phyloP scores from a whole-genome alignment of 1,284 basidiomycete species.

The Puccinia coronata region DNA sequence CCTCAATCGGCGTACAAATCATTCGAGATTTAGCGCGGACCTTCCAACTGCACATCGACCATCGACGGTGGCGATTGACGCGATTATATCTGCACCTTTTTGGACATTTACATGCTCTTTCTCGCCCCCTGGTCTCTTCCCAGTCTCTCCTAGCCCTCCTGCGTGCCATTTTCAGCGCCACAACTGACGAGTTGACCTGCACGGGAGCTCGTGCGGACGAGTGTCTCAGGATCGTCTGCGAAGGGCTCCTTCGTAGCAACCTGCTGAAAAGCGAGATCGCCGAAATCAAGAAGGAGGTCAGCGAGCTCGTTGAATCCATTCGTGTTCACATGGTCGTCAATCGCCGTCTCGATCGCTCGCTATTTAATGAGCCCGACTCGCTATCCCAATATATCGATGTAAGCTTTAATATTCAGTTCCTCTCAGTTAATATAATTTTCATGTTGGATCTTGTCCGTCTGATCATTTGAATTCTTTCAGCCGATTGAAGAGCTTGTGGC shows the following conservation, averaged over 20 bases:
- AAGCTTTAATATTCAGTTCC: too few species aligned
- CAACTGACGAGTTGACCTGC: conserved; percentile 53
- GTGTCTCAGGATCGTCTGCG: conserved; percentile 54
- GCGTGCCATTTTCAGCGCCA: conserved; percentile 53
- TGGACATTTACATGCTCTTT: conserved; percentile 69
- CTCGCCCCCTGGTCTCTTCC: conserved; percentile 48
- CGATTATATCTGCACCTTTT: conserved; percentile 86
- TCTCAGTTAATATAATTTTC: too few species aligned
- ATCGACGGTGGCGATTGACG: conserved; percentile 81
- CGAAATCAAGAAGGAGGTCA: conserved; percentile 39
- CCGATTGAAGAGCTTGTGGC: conserved; percentile 48
- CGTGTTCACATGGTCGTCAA: conserved; percentile 38
- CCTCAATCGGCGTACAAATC: conserved; percentile 69
- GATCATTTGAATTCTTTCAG: not conserved
- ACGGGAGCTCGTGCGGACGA: conserved; percentile 55
- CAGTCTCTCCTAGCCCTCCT: conserved; percentile 51
- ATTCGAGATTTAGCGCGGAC: conserved; percentile 83
- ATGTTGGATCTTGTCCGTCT: not conserved
- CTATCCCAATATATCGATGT: conserved; percentile 31
- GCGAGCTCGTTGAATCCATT: conserved; percentile 38
- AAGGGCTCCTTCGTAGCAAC: conserved; percentile 53
- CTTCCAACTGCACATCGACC: conserved; percentile 80
- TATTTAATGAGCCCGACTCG: conserved; percentile 39
- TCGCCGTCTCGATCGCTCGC: conserved; percentile 39
- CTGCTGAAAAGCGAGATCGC: conserved; percentile 22